A percentile compares a stretch with the other conserved stretches of the same genome.
Conservation (phyloP, 2,329 filamentous ascomycete species). For the Helotiales sp. region DNA sequence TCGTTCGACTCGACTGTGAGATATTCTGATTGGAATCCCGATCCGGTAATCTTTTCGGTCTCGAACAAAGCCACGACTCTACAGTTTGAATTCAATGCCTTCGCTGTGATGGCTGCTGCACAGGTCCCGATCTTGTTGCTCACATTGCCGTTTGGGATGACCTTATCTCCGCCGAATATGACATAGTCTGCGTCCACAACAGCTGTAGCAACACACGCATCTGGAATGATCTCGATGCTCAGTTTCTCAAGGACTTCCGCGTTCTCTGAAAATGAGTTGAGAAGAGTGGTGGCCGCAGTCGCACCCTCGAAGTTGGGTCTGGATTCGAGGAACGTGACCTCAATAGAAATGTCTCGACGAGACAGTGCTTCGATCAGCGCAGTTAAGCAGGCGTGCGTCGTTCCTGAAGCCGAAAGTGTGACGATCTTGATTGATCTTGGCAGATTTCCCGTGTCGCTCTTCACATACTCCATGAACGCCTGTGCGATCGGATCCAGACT, state of each 20-base stretch:
- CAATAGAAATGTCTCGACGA: conserved; percentile 47
- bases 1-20: conserved; percentile 55
- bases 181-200: conserved; percentile 59
- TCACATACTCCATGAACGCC: conserved; percentile 19
- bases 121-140: conserved; percentile 72
- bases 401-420: conserved; percentile 68
- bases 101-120: conserved; percentile 60
- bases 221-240: conserved; percentile 53
- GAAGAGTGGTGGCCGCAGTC: conserved; percentile 53
- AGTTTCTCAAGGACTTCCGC: conserved; percentile 30
- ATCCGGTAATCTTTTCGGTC: conserved; percentile 63
- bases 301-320: conserved; percentile 70
- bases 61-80: conserved; percentile 63
- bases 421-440: conserved; percentile 53
- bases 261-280: conserved; percentile 36
- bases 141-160: conserved; percentile 61
- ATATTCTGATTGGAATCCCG: conserved; percentile 51
- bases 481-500: conserved; percentile 17
- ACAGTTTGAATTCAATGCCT: conserved; percentile 50
- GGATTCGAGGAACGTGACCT: conserved; percentile 68
- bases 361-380: conserved; percentile 45
- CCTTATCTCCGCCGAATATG: conserved; percentile 67
- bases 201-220: conserved; percentile 63
- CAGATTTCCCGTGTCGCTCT: neutral
- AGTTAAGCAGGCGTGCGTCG: conserved; percentile 56